These are phyloP conservation scores for Manihot esculenta DNA, from an alignment of 441 rosid genomes.

Conservation along the genomic window DNA sequence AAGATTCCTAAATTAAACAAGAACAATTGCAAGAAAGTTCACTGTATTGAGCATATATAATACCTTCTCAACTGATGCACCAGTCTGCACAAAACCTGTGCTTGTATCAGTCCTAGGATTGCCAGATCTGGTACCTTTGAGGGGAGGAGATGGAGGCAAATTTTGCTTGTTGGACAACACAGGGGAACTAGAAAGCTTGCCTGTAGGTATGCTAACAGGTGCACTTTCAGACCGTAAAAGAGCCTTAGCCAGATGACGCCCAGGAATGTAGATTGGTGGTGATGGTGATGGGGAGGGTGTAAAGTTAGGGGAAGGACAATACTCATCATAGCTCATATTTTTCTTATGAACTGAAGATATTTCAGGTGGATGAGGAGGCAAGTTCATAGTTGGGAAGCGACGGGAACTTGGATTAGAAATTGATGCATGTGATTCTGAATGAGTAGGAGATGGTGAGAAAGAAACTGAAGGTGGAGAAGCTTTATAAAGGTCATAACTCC, in stretches of 20 bases:
- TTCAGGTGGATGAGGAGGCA: constrained; percentile 68
- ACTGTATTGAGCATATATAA: constrained; percentile 11
- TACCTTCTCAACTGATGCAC: constrained; percentile 66
- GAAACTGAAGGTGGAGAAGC: constrained; percentile 68
- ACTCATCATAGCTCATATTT: constrained; percentile 52
- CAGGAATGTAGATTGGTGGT: constrained; percentile 55
- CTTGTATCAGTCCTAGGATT: constrained; percentile 41
- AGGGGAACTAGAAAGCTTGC: constrained; percentile 42
- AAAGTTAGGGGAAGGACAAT: constrained; percentile 56
- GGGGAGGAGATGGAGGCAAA: constrained; percentile 58
- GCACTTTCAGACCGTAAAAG: constrained; percentile 78
- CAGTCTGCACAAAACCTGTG: constrained; percentile 40
- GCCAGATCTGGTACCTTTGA: constrained; percentile 40
- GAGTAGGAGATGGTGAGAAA: constrained; percentile 82
- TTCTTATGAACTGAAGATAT: constrained; percentile 44
- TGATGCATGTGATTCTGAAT: constrained; percentile 61
- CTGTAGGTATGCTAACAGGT: constrained; percentile 58
- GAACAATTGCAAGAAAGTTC: constrained; percentile 2
- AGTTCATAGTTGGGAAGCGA: constrained; percentile 39
- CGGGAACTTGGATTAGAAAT: constrained; percentile 52
- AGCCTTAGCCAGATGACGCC: constrained; percentile 38
- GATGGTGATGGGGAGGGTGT: constrained; percentile 77
- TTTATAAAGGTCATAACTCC: constrained; percentile 74
- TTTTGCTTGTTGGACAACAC: constrained; percentile 42
- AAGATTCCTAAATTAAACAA: constrained; percentile 11